Percentiles rank a stretch among this genome's conserved stretches.
Conservation (phyloP, 768 basidiomycete genomes). For the Boletus rubescentipes region DNA sequence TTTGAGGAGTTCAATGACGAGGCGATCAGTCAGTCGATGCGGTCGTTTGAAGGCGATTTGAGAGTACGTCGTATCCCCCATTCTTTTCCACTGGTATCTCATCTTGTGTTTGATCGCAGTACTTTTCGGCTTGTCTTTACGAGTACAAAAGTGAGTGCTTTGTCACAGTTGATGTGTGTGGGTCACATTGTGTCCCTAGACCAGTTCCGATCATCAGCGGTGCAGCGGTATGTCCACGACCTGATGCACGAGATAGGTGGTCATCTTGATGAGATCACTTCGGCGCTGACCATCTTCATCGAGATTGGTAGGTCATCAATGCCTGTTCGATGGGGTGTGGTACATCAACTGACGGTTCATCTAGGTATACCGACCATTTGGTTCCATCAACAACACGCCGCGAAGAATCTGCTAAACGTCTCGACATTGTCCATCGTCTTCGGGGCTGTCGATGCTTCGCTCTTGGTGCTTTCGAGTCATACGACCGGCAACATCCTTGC, state of each 20-base stretch:
- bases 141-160: conserved; percentile 41
- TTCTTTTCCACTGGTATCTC: not conserved
- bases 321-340: not conserved
- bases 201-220: conserved; percentile 50
- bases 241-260: conserved; percentile 47
- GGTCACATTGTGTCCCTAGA: conserved; percentile 27
- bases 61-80: conserved; percentile 30
- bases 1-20: conserved; percentile 57
- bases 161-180: not conserved
- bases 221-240: conserved; percentile 52
- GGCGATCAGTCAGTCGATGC: conserved; percentile 46
- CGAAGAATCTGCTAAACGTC: conserved; percentile 46
- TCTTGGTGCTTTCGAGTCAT: conserved; percentile 42
- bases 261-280: conserved; percentile 49
- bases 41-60: conserved; percentile 47
- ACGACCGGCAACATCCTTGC: conserved; percentile 32
- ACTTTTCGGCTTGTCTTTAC: conserved; percentile 48
- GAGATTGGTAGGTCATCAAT: conserved; percentile 42
- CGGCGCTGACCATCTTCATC: conserved; percentile 47
- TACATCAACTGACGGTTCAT: not conserved
- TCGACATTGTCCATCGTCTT: conserved; percentile 58
- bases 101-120: conserved; percentile 29
- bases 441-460: conserved; percentile 49
- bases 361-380: conserved; percentile 52
- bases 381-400: conserved; percentile 50